Evolutionary conservation across 2,329 filamentous ascomycete genomes (phyloP).

Genomic region (Orbilia ellipsospora): DNA sequence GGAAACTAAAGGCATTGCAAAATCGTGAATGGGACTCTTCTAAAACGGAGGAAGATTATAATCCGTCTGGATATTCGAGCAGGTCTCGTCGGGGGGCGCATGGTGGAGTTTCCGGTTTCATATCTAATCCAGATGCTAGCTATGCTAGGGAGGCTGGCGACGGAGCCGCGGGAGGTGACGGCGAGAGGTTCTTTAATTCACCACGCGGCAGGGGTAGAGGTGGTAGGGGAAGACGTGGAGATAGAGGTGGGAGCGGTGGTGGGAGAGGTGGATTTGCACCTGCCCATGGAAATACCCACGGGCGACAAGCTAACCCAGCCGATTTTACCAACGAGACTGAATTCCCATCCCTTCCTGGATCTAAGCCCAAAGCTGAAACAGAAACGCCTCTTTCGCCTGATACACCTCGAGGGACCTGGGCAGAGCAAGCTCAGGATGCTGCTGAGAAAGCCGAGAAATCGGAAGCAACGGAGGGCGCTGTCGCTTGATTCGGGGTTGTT

Average conservation of each 20-base stretch:
- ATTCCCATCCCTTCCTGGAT: constrained; percentile 49
- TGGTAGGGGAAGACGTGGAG: constrained; percentile 59
- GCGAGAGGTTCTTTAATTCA: constrained; percentile 24
- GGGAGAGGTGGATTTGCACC: constrained; percentile 56
- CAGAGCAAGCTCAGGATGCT: constrained; percentile 51
- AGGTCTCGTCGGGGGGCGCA: constrained; percentile 57
- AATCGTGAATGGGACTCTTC: constrained; percentile 71
- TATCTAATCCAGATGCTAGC: constrained; percentile 40
- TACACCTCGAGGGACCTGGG: constrained; percentile 49
- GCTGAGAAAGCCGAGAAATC: constrained; percentile 50
- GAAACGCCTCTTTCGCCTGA: constrained; percentile 45
- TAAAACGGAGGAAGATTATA: constrained; percentile 64
- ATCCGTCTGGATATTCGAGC: constrained; percentile 56
- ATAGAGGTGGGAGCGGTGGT: constrained; percentile 55
- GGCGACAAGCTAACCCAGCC: constrained; percentile 19
- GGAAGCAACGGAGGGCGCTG: neutral
- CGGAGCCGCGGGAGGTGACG: constrained; percentile 12
- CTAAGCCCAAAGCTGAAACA: constrained; percentile 39
- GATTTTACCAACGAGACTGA: constrained; percentile 51
- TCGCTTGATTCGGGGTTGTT: constrained; percentile 12
- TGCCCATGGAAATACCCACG: neutral
- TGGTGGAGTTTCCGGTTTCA: constrained; percentile 55
- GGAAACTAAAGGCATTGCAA: constrained; percentile 71
- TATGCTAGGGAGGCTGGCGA: constrained; percentile 29
- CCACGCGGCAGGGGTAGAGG: constrained; percentile 29